A percentile compares a stretch with the other conserved stretches of the same genome.
These are phyloP conservation scores for Cicer arietinum DNA, from an alignment of 306 rosid species.

Conservation along the genomic window DNA sequence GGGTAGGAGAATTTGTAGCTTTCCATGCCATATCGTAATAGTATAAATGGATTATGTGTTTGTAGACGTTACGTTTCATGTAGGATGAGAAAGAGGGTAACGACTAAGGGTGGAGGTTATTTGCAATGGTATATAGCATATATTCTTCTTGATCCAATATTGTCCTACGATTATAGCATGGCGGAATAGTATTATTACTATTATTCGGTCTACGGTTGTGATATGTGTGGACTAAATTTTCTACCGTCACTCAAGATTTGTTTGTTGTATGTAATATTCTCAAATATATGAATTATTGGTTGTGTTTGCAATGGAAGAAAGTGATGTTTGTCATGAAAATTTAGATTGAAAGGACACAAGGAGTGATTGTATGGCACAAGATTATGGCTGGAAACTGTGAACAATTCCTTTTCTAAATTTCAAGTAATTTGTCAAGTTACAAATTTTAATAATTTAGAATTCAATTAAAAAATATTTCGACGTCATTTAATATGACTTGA, in stretches of 20 bases:
- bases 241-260: conserved; percentile 19
- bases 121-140: conserved; percentile 27
- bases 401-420: conserved; percentile 11
- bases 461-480: too few species aligned
- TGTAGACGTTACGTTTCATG: conserved; percentile 17
- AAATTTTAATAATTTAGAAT: too few species aligned
- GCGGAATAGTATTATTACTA: conserved; percentile 8
- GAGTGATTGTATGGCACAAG: not conserved
- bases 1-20: too few species aligned
- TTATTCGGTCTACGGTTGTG: conserved; percentile 1
- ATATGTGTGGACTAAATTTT: conserved; percentile 16
- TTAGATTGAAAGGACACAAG: not conserved
- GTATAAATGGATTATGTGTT: not conserved
- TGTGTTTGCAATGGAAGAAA: not conserved
- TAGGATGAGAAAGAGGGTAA: not conserved
- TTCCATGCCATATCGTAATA: conserved; percentile 18
- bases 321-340: not conserved
- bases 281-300: conserved; percentile 20
- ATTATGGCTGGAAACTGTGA: conserved; percentile 21
- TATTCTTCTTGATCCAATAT: conserved; percentile 27
- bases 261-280: conserved; percentile 34
- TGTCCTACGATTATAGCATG: conserved; percentile 14
- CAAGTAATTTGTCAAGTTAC: not conserved
- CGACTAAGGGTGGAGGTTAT: conserved; percentile 5
- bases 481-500: too few species aligned